These are phyloP conservation scores for Arachis stenosperma DNA, from an alignment of 306 rosid species.

Conservation along the genomic window DNA sequence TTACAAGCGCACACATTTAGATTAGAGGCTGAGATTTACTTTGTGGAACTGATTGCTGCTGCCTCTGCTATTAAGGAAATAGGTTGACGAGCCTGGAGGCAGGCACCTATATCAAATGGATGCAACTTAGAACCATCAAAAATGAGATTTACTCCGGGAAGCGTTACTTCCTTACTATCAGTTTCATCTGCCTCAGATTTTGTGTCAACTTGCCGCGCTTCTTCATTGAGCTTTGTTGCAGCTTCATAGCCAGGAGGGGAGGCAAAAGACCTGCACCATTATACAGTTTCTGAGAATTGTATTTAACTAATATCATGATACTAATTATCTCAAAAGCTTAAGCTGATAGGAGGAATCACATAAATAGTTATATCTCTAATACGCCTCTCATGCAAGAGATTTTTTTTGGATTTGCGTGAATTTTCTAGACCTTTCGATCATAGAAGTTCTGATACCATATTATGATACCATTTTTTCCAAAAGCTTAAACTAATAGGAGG, in stretches of 20 bases:
- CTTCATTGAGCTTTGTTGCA: constrained; percentile 73
- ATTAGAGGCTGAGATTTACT: too few relatives aligned
- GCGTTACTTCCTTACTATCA: constrained; percentile 76
- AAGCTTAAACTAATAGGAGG: too few relatives aligned
- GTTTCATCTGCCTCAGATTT: constrained; percentile 75
- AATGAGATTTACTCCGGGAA: constrained; percentile 86
- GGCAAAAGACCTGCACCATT: constrained; percentile 76
- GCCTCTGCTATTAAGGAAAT: constrained; percentile 86
- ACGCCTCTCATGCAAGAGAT: too few relatives aligned
- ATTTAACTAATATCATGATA: not conserved
- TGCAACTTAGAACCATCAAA: constrained; percentile 82
- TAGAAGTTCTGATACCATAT: too few relatives aligned
- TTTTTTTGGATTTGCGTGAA: too few relatives aligned
- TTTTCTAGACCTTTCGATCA: too few relatives aligned
- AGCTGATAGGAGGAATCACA: too few relatives aligned
- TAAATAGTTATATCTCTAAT: too few relatives aligned
- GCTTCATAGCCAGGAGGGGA: constrained; percentile 70
- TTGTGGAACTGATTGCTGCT: constrained; percentile 36
- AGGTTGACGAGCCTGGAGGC: constrained; percentile 90
- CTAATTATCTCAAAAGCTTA: too few relatives aligned
- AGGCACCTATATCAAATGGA: constrained; percentile 85
- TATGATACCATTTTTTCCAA: too few relatives aligned
- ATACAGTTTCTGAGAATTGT: constrained; percentile 18
- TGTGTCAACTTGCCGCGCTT: constrained; percentile 42
- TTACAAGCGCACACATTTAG: too few relatives aligned